Conservation (phyloP, 495 filamentous ascomycete species). For the Terfezia boudieri region DNA sequence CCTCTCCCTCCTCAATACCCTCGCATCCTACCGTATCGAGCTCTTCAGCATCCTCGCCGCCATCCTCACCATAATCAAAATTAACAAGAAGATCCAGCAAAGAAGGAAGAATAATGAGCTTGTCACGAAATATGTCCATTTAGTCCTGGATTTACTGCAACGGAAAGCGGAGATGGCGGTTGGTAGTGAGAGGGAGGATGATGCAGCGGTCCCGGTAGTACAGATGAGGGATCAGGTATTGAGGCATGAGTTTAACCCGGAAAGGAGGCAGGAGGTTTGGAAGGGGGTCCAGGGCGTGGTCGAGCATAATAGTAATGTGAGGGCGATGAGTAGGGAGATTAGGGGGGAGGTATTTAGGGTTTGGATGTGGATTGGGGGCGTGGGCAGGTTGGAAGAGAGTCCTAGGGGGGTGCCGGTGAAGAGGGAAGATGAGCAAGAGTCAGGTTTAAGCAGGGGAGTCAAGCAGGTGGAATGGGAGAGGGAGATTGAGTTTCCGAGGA, state of each 20-base stretch:
- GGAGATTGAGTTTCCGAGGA: too few species aligned
- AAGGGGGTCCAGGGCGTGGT: conserved; percentile 57
- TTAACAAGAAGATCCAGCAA: conserved; percentile 1
- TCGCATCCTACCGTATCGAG: conserved; percentile 88
- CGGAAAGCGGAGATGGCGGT: conserved; percentile 53
- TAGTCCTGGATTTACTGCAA: conserved; percentile 61
- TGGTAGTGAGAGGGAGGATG: conserved; percentile 29
- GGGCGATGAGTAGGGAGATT: conserved; percentile 61
- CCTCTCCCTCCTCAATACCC: conserved; percentile 70
- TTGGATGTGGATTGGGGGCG: conserved; percentile 84
- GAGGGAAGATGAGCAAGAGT: too few species aligned
- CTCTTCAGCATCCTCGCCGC: conserved; percentile 38
- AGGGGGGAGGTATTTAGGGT: conserved; percentile 67
- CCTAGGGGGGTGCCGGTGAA: too few species aligned
- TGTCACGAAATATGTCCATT: conserved; percentile 55
- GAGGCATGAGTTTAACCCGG: conserved; percentile 52
- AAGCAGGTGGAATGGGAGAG: too few species aligned
- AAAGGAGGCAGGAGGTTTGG: conserved; percentile 59
- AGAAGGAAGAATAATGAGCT: conserved; percentile 1
- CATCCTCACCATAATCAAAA: conserved; percentile 24
- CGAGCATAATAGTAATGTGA: conserved; percentile 80
- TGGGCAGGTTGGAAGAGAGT: background rate
- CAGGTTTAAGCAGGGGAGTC: too few species aligned
- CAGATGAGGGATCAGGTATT: conserved; percentile 85
- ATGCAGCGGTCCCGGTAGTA: conserved; percentile 61